A percentile compares a stretch with the other conserved stretches of the same genome.
These are phyloP conservation scores for Suhomyces ambrosiae DNA, from an alignment of 1,139 yeast species.

Conservation along the genomic window DNA sequence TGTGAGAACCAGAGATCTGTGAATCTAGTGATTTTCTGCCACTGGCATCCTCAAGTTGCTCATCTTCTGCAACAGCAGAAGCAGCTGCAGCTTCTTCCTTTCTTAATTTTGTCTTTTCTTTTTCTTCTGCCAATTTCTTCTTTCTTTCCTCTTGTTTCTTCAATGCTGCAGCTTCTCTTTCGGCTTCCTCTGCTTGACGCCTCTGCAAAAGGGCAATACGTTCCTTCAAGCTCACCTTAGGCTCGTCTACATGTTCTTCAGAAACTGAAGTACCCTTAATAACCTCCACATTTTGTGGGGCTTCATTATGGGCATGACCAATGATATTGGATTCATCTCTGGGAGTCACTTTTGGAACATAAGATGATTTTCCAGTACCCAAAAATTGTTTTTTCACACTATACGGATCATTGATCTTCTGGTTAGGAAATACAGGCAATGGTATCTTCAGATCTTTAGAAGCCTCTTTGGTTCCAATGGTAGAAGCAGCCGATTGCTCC, in stretches of 20 bases:
- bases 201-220: constrained; percentile 83
- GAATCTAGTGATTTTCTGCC: constrained; percentile 7
- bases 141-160: constrained; percentile 60
- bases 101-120: constrained; percentile 18
- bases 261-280: constrained; percentile 26
- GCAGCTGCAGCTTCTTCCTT: constrained; percentile 9
- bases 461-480: background rate
- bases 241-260: constrained; percentile 45
- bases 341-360: constrained; percentile 48
- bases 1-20: constrained; percentile 3
- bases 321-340: constrained; percentile 41
- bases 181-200: constrained; percentile 80
- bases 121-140: constrained; percentile 43
- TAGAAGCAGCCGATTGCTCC: no score
- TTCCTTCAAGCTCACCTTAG: constrained; percentile 82
- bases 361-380: constrained; percentile 46
- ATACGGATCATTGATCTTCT: constrained; percentile 43
- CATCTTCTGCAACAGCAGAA: constrained; percentile 2
- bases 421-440: constrained; percentile 29
- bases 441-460: constrained; percentile 16
- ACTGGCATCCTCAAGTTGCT: constrained; percentile 2
- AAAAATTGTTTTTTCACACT: constrained; percentile 46
- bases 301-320: constrained; percentile 33
- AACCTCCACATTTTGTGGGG: constrained; percentile 26
- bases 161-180: constrained; percentile 64